These are phyloP conservation scores for Arthrobotrys entomopaga DNA, from an alignment of 2,329 filamentous ascomycete species.

Conservation along the genomic window DNA sequence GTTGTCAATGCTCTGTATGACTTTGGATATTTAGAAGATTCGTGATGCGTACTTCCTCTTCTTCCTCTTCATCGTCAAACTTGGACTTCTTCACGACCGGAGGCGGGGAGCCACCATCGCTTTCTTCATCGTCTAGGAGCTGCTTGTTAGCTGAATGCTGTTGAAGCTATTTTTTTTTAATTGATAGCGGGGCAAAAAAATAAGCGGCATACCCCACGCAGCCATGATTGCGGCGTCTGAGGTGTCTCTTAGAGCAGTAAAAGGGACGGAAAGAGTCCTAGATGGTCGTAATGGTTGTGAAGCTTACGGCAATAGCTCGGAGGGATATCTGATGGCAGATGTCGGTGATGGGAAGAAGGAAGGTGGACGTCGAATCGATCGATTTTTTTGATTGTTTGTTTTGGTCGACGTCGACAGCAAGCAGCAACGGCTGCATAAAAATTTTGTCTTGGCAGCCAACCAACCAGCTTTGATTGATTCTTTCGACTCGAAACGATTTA, in stretches of 20 bases:
- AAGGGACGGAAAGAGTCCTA: not conserved
- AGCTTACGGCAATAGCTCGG: no score
- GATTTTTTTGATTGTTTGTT: not conserved
- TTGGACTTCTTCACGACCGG: slow-evolving; percentile 64
- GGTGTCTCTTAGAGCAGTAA: not conserved
- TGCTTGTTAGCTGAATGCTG: slow-evolving; percentile 5
- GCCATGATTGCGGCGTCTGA: slow-evolving; percentile 29
- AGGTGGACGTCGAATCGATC: not conserved
- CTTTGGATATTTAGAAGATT: not conserved
- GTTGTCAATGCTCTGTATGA: slow-evolving; percentile 12
- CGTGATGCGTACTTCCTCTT: slow-evolving; percentile 74
- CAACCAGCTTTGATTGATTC: not conserved
- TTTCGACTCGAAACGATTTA: slow-evolving; percentile 8
- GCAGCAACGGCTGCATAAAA: slow-evolving; percentile 37
- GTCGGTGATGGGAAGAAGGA: slow-evolving; percentile 5
- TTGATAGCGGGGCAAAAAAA: slow-evolving; percentile 43
- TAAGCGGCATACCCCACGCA: slow-evolving; percentile 45
- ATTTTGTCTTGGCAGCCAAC: slow-evolving; percentile 48
- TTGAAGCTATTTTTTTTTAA: slow-evolving; percentile 17
- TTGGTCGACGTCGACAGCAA: slow-evolving; percentile 1
- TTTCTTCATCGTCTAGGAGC: slow-evolving; percentile 66
- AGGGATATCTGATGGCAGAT: no score
- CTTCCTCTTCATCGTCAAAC: slow-evolving; percentile 91
- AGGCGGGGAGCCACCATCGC: slow-evolving; percentile 64
- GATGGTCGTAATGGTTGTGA: not conserved